A percentile compares a stretch with the other conserved stretches of the same genome.
phyloP scores from a whole-genome alignment of 2,329 filamentous ascomycete species.

The Stachybotrys chlorohalonatus region DNA sequence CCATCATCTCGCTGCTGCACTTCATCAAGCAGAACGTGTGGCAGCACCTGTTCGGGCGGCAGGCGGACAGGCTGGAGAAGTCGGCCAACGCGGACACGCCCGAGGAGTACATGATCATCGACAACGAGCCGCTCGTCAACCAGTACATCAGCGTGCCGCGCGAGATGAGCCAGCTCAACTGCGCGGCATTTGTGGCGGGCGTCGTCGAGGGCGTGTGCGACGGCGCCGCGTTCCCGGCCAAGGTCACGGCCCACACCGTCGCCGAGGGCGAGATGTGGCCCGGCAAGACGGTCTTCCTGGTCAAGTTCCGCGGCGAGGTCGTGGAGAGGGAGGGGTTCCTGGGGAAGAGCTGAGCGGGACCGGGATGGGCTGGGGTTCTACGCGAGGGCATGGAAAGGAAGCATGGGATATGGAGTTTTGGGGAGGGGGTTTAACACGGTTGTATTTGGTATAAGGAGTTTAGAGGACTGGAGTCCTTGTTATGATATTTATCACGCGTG shows the following conservation, averaged over 20 bases:
- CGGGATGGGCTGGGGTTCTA: neutral
- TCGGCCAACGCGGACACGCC: constrained; percentile 71
- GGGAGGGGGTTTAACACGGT: neutral
- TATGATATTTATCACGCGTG: neutral
- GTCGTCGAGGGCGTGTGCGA: constrained; percentile 95
- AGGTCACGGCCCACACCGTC: constrained; percentile 81
- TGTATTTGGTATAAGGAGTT: neutral
- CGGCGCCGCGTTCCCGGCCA: constrained; percentile 79
- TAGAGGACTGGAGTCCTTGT: neutral
- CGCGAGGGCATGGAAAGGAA: no score
- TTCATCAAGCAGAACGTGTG: constrained; percentile 91
- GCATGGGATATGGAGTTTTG: no score
- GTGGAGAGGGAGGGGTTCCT: constrained; percentile 83
- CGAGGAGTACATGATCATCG: constrained; percentile 98
- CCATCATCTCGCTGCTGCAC: constrained; percentile 84
- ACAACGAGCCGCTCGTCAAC: constrained; percentile 96
- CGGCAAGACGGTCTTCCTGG: constrained; percentile 87
- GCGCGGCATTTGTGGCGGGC: constrained; percentile 89
- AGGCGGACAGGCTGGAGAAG: constrained; percentile 89
- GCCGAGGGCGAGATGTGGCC: constrained; percentile 80
- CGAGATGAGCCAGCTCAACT: constrained; percentile 95
- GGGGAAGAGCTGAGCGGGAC: constrained; percentile 36
- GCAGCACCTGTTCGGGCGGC: constrained; percentile 82
- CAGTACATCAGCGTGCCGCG: constrained; percentile 86
- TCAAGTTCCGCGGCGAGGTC: constrained; percentile 87